phyloP scores from a whole-genome alignment of 2,329 filamentous ascomycete species.

The Penicillium sp. region DNA sequence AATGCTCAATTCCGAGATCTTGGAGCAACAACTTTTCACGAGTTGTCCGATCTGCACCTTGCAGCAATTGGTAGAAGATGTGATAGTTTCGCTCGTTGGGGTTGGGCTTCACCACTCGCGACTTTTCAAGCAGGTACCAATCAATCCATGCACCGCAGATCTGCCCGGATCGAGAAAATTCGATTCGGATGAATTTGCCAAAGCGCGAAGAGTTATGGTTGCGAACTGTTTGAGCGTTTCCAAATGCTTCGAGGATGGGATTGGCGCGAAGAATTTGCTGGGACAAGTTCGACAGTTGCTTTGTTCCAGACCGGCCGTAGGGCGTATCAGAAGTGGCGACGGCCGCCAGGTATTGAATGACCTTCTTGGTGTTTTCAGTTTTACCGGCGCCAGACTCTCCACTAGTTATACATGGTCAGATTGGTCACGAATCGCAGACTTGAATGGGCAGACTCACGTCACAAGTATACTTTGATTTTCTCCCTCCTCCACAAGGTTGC shows the following conservation, averaged over 20 bases:
- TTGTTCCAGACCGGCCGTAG: slow-evolving; percentile 60
- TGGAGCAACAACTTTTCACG: slow-evolving; percentile 77
- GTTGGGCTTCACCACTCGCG: slow-evolving; percentile 89
- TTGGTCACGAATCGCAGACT: neutral
- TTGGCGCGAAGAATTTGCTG: slow-evolving; percentile 96
- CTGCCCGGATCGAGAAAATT: slow-evolving; percentile 83
- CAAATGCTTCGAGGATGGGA: slow-evolving; percentile 95
- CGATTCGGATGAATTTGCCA: slow-evolving; percentile 97
- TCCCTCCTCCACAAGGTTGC: slow-evolving; percentile 92
- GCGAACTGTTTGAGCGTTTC: slow-evolving; percentile 94
- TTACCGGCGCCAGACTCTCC: slow-evolving; percentile 98
- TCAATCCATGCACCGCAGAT: slow-evolving; percentile 97
- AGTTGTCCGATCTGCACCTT: slow-evolving; percentile 73
- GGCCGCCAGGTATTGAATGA: slow-evolving; percentile 96
- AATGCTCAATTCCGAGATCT: slow-evolving; percentile 76
- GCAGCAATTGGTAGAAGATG: slow-evolving; percentile 92
- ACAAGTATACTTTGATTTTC: slow-evolving; percentile 97
- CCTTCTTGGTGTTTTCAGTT: slow-evolving; percentile 99
- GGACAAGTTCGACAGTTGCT: slow-evolving; percentile 79
- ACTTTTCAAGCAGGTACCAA: slow-evolving; percentile 98
- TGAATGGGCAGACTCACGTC: slow-evolving; percentile 57
- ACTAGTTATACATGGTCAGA: slow-evolving; percentile 31
- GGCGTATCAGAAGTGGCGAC: slow-evolving; percentile 83
- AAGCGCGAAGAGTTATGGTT: slow-evolving; percentile 99
- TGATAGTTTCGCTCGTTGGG: slow-evolving; percentile 92